Percentiles rank a stretch among this genome's conserved stretches.
These are phyloP conservation scores for Dunaliella sp. DNA, from an alignment of 139 green algal genomes.

Conservation along the genomic window DNA sequence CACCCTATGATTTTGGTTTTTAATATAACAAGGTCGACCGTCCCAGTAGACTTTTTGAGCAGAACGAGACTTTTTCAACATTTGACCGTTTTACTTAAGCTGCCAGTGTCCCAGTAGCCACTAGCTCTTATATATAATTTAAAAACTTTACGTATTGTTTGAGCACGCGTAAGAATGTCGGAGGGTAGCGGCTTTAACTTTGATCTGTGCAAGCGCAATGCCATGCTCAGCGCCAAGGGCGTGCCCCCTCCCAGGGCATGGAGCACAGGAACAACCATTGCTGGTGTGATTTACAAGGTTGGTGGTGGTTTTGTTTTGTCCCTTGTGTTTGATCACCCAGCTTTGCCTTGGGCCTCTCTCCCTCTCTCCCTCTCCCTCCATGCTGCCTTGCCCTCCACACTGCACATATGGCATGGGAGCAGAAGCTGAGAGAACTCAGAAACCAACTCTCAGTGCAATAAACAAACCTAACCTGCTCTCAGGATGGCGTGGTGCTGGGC, in stretches of 20 bases:
- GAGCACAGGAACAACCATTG: conserved; percentile 98
- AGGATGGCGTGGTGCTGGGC: conserved; percentile 97
- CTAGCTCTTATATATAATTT: no score
- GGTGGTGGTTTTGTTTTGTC: conserved; percentile 1
- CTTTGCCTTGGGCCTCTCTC: neutral
- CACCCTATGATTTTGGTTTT: no score
- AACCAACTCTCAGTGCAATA: neutral
- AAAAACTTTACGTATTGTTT: no score
- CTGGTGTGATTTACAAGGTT: conserved; percentile 94
- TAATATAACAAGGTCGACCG: no score
- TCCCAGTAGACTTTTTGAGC: no score
- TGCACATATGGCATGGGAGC: neutral
- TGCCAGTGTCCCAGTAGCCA: no score
- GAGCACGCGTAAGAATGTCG: conserved; percentile 32
- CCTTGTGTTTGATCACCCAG: neutral
- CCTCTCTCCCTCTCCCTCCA: neutral
- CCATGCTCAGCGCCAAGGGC: conserved; percentile 70
- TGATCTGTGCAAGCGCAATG: conserved; percentile 86
- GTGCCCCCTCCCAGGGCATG: conserved; percentile 65
- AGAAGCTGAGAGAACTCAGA: neutral
- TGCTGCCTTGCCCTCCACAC: no score
- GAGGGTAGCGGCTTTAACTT: conserved; percentile 85
- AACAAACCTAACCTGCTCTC: no score
- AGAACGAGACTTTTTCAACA: no score
- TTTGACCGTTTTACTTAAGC: no score